Base-by-base conservation (phyloP, 805 yeast genomes). In the Lipomyces starkeyi region DNA sequence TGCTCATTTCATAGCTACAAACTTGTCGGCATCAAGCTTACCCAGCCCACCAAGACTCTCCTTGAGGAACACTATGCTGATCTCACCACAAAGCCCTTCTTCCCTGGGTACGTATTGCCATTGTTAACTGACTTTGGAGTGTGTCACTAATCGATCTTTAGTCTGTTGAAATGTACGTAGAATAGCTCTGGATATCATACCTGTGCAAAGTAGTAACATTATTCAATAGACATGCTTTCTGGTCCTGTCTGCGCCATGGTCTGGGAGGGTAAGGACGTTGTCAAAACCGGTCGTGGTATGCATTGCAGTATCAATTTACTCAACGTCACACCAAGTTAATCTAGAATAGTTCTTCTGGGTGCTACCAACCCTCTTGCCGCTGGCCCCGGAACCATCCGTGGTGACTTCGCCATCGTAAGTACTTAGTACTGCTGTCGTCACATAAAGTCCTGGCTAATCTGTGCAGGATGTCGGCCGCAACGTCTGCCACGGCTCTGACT, bases 241-340 rank as follows among this genome's bases (percentile, higher is more conserved):
- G 99, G 99, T 78, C 99, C 99, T 81, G 90, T 95, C 77, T 88
- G 94, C 78, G 99, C 99, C 78, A 95, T 97, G 81, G 98, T 93
- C 78, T 95, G 99, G 99, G 98, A 95, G 85, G 99, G 99, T 84
- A 95, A 93, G 87, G 98, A 95, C 80, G 99, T 88, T 82, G 99
- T 95, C 83, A 93, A 94, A 86, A 97, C 91, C 83, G 99, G 99
- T 82, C 91, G 99, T 86, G 89, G 71, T 67, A 61, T 17, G 71
- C 61, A 8, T 17, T 25, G 25, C 52, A n/a, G 11, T 37, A 14
- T 11, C 34, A 27, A 2, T 43, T 43, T 27, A 13, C 13, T 5
- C 25, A 37, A 4, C 3, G 22, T 27, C 43, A 49, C 49, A n/a
- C 52, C 25, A 20, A 43, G 7, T 22, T 20, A 52, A 37, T 14